Base-by-base conservation (phyloP, 805 yeast genomes). In the Vanderwaltozyma verrucispora region DNA sequence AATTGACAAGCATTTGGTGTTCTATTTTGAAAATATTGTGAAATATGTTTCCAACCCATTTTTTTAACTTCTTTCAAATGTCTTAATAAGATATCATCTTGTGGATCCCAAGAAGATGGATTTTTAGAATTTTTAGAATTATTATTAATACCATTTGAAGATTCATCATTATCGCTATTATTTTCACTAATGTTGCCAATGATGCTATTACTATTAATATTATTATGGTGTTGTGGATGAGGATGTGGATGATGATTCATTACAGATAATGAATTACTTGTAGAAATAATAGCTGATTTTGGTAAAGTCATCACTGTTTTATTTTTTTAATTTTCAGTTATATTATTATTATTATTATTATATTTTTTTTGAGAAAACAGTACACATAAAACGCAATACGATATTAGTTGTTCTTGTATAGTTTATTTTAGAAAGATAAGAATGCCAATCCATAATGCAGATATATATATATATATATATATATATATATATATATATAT, bases 1-100 rank as follows among this genome's bases (percentile, higher is more conserved):
- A 83, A 83, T 61, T 83, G 94, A 50, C 94, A 83, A 2, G 94
- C 94, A 54, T 83, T 85, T 27, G 94, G 87, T 2, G 95, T 85
- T 53, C 95, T 65, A 55, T 80, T 80, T 30, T 75, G 70, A 58
- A 85, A 85, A 51, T 80, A 82, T 25, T 77, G 69, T 1, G 92
- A 79, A 35, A 85, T 84, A 47, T 85, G 94, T 57, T 85, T 77
- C 95, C 95, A 85, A 1, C 95, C 95, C 47, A 84, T 68, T 54
- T 81, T 82, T 55, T 78, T 83, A 43, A 77, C 76, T 56, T 85
- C 95, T 59, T 85, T 85, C 51, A 85, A 67, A 49, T 80, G 83
- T 36, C 92, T 69, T 36, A 83, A 61, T 20, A 82, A 53, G 37
- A 75, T 62, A 51, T 83, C 94, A 51, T 83, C 94, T 46, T 76